Evolutionary conservation across 179 eudicot species (phyloP).

Genomic region (Beta macrorhiza): DNA sequence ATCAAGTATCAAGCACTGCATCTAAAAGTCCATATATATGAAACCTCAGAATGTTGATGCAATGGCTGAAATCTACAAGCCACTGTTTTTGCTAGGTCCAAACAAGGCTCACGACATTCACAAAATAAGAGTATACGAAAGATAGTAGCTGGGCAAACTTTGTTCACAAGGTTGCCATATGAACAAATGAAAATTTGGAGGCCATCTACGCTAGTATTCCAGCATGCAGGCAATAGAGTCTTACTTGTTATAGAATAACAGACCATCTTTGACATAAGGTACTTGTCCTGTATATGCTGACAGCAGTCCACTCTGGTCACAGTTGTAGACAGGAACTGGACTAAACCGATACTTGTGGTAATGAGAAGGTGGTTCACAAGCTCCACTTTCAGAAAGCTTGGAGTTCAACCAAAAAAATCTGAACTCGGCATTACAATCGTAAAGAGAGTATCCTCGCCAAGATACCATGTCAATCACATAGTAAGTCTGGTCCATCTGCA

Average conservation of each 20-base stretch:
- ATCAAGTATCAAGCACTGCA: too few relatives aligned
- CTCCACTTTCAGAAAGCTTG: conserved; percentile 86
- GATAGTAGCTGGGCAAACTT: too few relatives aligned
- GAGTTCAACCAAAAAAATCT: conserved; percentile 94
- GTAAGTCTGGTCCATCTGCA: conserved; percentile 86
- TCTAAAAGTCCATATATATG: too few relatives aligned
- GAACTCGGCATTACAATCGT: conserved; percentile 94
- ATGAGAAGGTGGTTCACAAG: conserved; percentile 74
- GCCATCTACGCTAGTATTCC: neutral
- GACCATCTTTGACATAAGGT: conserved; percentile 86
- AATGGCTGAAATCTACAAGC: neutral
- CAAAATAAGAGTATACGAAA: too few relatives aligned
- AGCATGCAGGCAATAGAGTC: conserved; percentile 15
- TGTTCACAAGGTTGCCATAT: neutral
- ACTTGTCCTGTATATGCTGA: conserved; percentile 69
- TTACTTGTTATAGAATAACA: conserved; percentile 85
- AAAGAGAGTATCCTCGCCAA: conserved; percentile 88
- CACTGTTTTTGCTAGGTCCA: neutral
- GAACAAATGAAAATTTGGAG: neutral
- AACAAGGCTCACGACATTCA: too few relatives aligned
- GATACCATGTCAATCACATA: conserved; percentile 91
- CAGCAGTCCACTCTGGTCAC: conserved; percentile 76
- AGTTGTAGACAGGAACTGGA: conserved; percentile 61
- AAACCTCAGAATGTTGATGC: neutral
- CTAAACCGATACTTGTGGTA: conserved; percentile 77